Percentiles rank a stretch among this genome's conserved stretches.
Evolutionary conservation across 2,329 filamentous ascomycete species (phyloP).

Genomic region (Bertia moriformis): DNA sequence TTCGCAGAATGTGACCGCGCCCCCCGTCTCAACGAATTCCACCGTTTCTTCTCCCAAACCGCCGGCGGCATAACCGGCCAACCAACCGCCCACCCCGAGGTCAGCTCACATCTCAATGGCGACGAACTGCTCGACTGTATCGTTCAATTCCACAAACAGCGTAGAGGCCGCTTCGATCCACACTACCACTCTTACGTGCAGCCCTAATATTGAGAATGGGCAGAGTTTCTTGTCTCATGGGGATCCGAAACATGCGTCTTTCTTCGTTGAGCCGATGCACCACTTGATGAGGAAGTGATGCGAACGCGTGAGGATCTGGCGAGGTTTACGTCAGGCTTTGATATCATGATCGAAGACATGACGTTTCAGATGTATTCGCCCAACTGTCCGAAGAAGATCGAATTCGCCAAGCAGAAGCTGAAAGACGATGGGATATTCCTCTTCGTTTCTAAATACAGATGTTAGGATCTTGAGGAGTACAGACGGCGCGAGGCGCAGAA

Average conservation of each 20-base stretch:
- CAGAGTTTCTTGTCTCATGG: neutral
- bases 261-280: neutral
- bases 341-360: constrained; percentile 2
- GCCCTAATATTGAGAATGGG: neutral
- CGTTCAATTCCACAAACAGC: neutral
- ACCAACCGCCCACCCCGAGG: neutral
- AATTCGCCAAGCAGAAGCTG: neutral
- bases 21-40: neutral
- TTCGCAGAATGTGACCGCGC: neutral
- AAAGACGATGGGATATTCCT: neutral
- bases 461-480: neutral
- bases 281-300: neutral
- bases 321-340: constrained; percentile 1
- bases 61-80: neutral
- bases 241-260: neutral
- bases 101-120: neutral
- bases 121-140: neutral
- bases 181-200: neutral
- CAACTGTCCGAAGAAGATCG: neutral
- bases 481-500: constrained; percentile 1
- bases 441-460: neutral
- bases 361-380: constrained; percentile 2
- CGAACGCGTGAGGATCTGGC: neutral
- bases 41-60: neutral
- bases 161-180: neutral